Evolutionary conservation across 2,329 filamentous ascomycete species (phyloP).

Genomic region (Thermomyces lanuginosus): DNA sequence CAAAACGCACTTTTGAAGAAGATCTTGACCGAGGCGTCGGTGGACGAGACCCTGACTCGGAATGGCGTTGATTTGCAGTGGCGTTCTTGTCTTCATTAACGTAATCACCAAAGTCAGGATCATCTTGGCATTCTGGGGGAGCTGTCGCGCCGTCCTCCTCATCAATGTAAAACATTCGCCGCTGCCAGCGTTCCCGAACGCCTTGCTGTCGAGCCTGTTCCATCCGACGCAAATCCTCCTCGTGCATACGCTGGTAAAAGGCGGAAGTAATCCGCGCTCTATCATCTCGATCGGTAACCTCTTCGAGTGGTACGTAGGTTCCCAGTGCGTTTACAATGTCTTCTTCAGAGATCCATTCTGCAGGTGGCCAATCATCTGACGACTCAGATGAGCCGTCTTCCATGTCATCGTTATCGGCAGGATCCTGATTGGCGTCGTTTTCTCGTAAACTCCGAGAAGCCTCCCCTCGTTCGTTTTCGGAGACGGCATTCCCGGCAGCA

Average conservation of each 20-base stretch:
- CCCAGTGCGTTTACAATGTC: constrained; percentile 30
- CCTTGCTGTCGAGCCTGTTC: constrained; percentile 18
- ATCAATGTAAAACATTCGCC: constrained; percentile 66
- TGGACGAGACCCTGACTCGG: constrained; percentile 18
- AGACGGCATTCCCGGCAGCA: too few relatives aligned
- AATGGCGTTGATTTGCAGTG: too few relatives aligned
- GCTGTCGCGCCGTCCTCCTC: constrained; percentile 62
- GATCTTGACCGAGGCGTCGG: constrained; percentile 48
- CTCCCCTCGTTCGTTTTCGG: too few relatives aligned
- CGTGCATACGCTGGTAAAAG: constrained; percentile 23
- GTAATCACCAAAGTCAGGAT: constrained; percentile 24
- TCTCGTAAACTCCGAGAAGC: too few relatives aligned
- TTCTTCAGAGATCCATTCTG: constrained; percentile 22
- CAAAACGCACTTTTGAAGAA: constrained; percentile 64
- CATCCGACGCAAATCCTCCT: constrained; percentile 19
- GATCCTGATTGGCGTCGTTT: constrained; percentile 1
- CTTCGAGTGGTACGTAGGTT: constrained; percentile 23
- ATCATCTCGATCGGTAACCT: constrained; percentile 28
- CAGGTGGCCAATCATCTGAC: constrained; percentile 23
- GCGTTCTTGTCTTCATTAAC: constrained; percentile 45
- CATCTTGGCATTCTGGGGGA: constrained; percentile 42
- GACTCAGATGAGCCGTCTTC: constrained; percentile 14
- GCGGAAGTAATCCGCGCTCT: constrained; percentile 24
- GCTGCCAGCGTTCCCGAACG: constrained; percentile 57
- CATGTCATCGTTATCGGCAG: constrained; percentile 10